These are phyloP conservation scores for Verticillium klebahnii DNA, from an alignment of 2,329 filamentous ascomycete genomes.

Conservation along the genomic window DNA sequence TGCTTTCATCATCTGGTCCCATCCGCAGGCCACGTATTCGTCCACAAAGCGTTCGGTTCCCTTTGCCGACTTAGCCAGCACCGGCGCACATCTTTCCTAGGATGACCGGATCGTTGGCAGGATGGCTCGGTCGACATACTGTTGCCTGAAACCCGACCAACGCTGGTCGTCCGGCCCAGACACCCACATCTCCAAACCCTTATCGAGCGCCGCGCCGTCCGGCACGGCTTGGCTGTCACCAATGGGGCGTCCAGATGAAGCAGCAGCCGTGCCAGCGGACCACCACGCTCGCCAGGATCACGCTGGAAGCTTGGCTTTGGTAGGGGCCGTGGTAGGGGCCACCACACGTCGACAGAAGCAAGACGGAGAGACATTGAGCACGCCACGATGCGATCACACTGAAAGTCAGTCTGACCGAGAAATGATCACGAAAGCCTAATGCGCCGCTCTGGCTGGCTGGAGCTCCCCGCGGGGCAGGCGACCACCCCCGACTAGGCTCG, in stretches of 20 bases:
- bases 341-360: background rate
- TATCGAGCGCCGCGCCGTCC: background rate
- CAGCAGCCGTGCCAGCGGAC: background rate
- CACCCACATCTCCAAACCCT: background rate
- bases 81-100: background rate
- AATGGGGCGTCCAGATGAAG: background rate
- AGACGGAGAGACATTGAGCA: background rate
- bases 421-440: background rate
- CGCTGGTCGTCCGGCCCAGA: background rate
- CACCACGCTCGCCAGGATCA: background rate
- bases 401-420: background rate
- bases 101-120: background rate
- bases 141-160: background rate
- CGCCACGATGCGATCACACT: background rate
- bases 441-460: background rate
- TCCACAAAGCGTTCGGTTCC: background rate
- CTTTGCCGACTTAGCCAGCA: background rate
- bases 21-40: background rate
- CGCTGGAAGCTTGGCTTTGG: background rate
- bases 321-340: background rate
- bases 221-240: background rate
- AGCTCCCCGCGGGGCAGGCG: background rate
- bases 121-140: background rate
- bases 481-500: background rate
- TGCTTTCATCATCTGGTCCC: background rate